A percentile compares a stretch with the other conserved stretches of the same genome.
phyloP scores from a whole-genome alignment of 345 rosid genomes.

The Hibiscus mutabilis region DNA sequence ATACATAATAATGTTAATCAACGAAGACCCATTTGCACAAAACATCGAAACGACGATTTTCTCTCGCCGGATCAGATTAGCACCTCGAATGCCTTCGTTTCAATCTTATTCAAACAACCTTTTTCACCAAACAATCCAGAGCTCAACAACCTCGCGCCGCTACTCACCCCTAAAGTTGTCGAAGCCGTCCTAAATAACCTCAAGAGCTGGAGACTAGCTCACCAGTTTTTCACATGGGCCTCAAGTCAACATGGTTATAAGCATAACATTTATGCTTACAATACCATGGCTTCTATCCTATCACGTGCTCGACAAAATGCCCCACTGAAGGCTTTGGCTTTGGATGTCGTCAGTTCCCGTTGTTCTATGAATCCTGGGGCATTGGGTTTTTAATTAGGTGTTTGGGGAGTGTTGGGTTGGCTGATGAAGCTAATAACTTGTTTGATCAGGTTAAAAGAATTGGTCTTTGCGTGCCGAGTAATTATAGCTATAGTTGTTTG shows the following conservation, averaged over 20 bases:
- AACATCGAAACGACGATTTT: conserved; percentile 14
- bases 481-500: conserved; percentile 71
- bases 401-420: conserved; percentile 60
- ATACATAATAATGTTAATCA: too few relatives aligned
- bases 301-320: conserved; percentile 93
- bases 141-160: conserved; percentile 42
- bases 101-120: conserved; percentile 53
- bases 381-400: conserved; percentile 66
- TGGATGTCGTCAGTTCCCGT: conserved; percentile 37
- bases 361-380: conserved; percentile 74
- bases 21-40: conserved; percentile 22
- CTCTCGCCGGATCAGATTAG: conserved; percentile 22
- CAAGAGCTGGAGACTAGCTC: conserved; percentile 53
- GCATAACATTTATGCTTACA: conserved; percentile 61
- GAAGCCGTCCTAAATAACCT: too few relatives aligned
- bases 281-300: conserved; percentile 80
- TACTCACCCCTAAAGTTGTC: conserved; percentile 54
- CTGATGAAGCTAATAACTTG: conserved; percentile 53
- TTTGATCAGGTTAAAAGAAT: conserved; percentile 49
- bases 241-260: conserved; percentile 52
- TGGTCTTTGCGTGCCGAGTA: conserved; percentile 64
- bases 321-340: conserved; percentile 43
- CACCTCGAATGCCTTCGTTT: conserved; percentile 35
- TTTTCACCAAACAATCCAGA: conserved; percentile 38
- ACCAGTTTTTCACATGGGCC: conserved; percentile 58